Evolutionary conservation across 805 yeast species (phyloP).

Genomic region (Grigorovia transvaalensis): DNA sequence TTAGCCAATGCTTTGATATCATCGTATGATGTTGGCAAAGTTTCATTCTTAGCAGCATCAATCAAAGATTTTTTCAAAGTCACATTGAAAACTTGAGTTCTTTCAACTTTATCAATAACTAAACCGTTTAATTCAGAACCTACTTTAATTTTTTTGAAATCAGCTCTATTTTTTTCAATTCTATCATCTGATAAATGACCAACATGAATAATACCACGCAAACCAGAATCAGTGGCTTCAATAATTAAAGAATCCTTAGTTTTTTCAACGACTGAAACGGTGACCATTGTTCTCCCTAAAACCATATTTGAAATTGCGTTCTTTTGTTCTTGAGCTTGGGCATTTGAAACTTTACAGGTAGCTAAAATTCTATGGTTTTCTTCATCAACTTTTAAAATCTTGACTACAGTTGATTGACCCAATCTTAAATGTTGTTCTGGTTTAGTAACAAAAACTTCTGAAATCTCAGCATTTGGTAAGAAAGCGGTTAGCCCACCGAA

Average conservation of each 20-base stretch:
- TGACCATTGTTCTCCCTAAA: conserved; percentile 53
- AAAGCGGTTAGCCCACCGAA: conserved; percentile 72
- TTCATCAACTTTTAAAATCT: conserved; percentile 47
- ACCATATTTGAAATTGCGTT: conserved; percentile 37
- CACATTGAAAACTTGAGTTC: conserved; percentile 49
- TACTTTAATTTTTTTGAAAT: conserved; percentile 48
- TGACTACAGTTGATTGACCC: conserved; percentile 76
- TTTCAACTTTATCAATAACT: conserved; percentile 55
- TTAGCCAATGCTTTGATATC: conserved; percentile 42
- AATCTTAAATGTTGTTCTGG: conserved; percentile 69
- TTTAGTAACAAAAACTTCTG: conserved; percentile 72
- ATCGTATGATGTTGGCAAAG: conserved; percentile 48
- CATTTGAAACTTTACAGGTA: conserved; percentile 59
- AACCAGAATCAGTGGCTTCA: conserved; percentile 39
- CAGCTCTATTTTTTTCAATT: conserved; percentile 59
- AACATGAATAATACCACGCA: conserved; percentile 60
- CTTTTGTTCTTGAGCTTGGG: conserved; percentile 37
- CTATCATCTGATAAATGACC: conserved; percentile 75
- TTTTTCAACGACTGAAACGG: conserved; percentile 59
- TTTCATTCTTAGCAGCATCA: conserved; percentile 43
- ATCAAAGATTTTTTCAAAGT: conserved; percentile 59
- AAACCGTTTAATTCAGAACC: conserved; percentile 54
- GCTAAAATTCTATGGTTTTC: conserved; percentile 50
- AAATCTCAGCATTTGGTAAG: conserved; percentile 78
- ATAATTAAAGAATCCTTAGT: conserved; percentile 63